A percentile compares a stretch with the other conserved stretches of the same genome.
Evolutionary conservation across 768 basidiomycete species (phyloP).

Genomic region (Paxillus ammoniavirescens): DNA sequence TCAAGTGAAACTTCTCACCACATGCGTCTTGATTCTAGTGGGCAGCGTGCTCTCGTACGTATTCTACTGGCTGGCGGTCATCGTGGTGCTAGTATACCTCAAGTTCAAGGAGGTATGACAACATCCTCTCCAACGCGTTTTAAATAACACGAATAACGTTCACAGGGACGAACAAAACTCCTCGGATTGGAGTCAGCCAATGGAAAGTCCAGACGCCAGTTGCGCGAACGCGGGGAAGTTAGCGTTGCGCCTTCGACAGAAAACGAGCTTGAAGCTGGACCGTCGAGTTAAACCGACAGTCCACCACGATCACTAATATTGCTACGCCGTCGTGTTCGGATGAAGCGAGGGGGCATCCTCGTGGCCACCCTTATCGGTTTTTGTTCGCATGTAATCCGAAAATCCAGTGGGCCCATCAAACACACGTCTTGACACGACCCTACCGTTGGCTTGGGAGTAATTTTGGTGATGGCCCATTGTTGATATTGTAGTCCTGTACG

Average conservation of each 20-base stretch:
- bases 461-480: too few species aligned
- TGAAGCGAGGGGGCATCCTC: too few species aligned
- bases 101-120: conserved; percentile 57
- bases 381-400: too few species aligned
- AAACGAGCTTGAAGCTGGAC: background rate
- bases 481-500: too few species aligned
- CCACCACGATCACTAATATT: background rate
- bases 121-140: background rate
- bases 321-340: too few species aligned
- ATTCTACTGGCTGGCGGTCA: conserved; percentile 89
- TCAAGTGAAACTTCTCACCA: background rate
- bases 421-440: too few species aligned
- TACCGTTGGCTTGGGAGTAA: too few species aligned
- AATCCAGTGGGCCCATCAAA: too few species aligned
- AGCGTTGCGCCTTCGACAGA: background rate
- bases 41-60: conserved; percentile 86
- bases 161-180: conserved; percentile 62
- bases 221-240: conserved; percentile 15
- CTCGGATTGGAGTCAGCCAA: conserved; percentile 57
- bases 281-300: background rate
- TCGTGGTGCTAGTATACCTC: conserved; percentile 61
- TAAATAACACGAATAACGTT: background rate
- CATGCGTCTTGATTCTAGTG: conserved; percentile 33
- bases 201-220: conserved; percentile 33
- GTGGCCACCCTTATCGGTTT: too few species aligned